phyloP scores from a whole-genome alignment of 345 rosid species.

The Eucalyptus pauciflora region DNA sequence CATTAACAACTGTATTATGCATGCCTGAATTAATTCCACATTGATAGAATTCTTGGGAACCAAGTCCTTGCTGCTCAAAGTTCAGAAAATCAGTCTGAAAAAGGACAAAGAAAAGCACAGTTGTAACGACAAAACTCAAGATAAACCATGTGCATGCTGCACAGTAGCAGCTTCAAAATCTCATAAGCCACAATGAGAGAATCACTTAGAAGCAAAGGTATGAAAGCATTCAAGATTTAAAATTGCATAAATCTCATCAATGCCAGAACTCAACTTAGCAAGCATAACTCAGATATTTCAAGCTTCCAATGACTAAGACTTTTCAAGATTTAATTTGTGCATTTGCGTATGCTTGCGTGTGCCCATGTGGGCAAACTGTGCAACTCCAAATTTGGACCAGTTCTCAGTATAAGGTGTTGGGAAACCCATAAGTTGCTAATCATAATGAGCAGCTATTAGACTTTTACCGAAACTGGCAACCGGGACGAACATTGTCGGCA shows the following conservation, averaged over 20 bases:
- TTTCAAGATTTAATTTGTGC: not conserved
- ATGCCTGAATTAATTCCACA: conserved; percentile 12
- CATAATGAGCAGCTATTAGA: not conserved
- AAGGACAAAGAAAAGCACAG: not conserved
- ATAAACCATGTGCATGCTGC: not conserved
- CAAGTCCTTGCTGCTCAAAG: conserved; percentile 15
- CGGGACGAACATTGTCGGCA: not conserved
- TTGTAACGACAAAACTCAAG: not conserved
- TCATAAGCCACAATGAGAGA: not conserved
- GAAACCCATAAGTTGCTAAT: not conserved
- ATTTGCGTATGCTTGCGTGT: not conserved
- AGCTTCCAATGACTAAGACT: not conserved
- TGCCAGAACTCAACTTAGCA: not conserved
- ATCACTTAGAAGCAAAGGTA: not conserved
- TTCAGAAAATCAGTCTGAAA: conserved; percentile 32
- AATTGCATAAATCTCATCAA: not conserved
- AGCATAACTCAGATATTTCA: not conserved
- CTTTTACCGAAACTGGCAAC: not conserved
- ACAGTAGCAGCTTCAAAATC: not conserved
- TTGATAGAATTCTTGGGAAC: conserved; percentile 33
- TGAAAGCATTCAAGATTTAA: not conserved
- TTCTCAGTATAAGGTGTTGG: not conserved
- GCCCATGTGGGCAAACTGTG: not conserved
- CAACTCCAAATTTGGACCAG: not conserved
- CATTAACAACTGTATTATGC: conserved; percentile 12